These are phyloP conservation scores for Lupinus albus DNA, from an alignment of 306 rosid genomes.

Conservation along the genomic window DNA sequence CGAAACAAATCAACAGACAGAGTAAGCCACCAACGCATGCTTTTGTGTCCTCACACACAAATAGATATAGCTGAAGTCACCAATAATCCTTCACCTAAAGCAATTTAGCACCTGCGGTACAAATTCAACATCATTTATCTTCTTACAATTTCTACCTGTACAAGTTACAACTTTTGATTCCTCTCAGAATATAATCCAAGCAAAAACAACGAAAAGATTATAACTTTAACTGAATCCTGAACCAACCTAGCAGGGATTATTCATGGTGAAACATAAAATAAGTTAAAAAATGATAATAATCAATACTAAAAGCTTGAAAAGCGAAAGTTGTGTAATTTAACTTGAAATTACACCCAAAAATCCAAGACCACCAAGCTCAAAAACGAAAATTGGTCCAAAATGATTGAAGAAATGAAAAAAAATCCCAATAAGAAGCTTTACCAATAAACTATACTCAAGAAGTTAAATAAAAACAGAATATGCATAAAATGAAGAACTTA, in stretches of 20 bases:
- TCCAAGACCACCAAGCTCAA: neutral
- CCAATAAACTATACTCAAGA: neutral
- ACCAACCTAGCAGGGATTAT: neutral
- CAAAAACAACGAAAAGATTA: neutral
- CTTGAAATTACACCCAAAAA: neutral
- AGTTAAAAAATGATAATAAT: no score
- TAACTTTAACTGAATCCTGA: neutral
- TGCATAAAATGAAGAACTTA: conserved; percentile 42
- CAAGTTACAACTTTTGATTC: neutral
- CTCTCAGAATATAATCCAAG: neutral
- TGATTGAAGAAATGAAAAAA: neutral
- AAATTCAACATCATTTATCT: conserved; percentile 34
- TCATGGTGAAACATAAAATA: neutral
- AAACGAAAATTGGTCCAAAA: neutral
- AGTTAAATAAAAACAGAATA: neutral
- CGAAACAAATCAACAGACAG: conserved; percentile 80
- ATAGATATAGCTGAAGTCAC: conserved; percentile 39
- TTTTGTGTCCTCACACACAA: conserved; percentile 56
- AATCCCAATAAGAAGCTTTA: neutral
- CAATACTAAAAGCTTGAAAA: neutral
- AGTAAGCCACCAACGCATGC: conserved; percentile 86
- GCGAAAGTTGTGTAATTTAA: neutral
- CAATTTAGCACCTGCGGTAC: conserved; percentile 37
- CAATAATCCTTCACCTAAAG: conserved; percentile 24
- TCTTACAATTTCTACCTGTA: neutral